Evolutionary conservation across 2,329 filamentous ascomycete genomes (phyloP).

Genomic region (Parastagonospora nodorum): DNA sequence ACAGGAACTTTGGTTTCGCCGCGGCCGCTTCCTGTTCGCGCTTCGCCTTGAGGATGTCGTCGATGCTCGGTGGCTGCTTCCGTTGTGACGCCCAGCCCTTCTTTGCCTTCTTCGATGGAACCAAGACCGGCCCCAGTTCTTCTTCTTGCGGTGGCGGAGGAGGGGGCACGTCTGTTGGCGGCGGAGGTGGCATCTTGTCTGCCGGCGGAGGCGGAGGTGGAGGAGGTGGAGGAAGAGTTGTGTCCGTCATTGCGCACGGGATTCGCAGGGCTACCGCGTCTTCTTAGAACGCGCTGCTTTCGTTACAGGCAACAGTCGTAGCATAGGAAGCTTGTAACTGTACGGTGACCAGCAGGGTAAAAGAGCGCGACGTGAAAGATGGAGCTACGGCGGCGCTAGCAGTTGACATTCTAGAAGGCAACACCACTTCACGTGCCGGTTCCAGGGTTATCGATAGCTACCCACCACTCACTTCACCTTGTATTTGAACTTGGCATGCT

Average conservation of each 20-base stretch:
- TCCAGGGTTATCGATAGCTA: background rate
- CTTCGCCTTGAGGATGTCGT: constrained; percentile 84
- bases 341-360: background rate
- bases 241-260: constrained; percentile 2
- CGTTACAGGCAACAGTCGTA: background rate
- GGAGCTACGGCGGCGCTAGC: constrained; percentile 13
- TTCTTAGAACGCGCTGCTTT: background rate
- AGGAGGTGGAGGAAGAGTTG: constrained; percentile 19
- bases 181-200: constrained; percentile 24
- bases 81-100: constrained; percentile 58
- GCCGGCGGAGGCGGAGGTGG: constrained; percentile 47
- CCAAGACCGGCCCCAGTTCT: constrained; percentile 28
- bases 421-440: constrained; percentile 22
- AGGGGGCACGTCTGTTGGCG: constrained; percentile 14
- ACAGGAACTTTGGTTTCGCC: constrained; percentile 85
- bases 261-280: background rate
- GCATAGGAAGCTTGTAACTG: no score
- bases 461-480: background rate
- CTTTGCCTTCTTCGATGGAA: constrained; percentile 53
- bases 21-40: constrained; percentile 83
- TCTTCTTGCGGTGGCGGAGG: constrained; percentile 30
- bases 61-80: constrained; percentile 72
- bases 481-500: no score
- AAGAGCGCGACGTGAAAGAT: constrained; percentile 7
- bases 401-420: background rate